These are phyloP conservation scores for Rosa lucieae DNA, from an alignment of 306 rosid genomes.

Conservation along the genomic window DNA sequence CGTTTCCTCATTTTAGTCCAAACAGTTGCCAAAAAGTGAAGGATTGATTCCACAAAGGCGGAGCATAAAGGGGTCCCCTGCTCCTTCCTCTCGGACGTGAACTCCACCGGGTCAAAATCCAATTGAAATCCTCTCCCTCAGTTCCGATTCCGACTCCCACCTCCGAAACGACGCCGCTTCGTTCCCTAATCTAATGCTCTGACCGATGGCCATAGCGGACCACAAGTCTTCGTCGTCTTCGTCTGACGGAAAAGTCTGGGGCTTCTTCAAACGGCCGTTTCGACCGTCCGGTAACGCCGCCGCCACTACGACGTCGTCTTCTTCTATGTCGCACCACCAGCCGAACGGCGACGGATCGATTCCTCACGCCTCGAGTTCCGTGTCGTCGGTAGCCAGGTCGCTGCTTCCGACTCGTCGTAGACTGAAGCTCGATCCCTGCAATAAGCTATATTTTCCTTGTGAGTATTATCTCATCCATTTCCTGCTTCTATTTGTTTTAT, in stretches of 20 bases:
- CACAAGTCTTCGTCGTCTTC: conserved; percentile 64
- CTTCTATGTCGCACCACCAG: conserved; percentile 29
- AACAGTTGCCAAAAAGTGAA: not conserved
- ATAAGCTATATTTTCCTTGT: conserved; percentile 95
- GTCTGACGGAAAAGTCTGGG: conserved; percentile 87
- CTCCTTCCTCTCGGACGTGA: conserved; percentile 30
- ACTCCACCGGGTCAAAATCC: conserved; percentile 28
- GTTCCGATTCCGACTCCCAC: conserved; percentile 24
- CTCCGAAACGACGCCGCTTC: not conserved
- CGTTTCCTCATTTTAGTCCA: not conserved
- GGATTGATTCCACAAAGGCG: conserved; percentile 1
- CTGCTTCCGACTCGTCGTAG: conserved; percentile 91
- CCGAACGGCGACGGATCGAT: conserved; percentile 55
- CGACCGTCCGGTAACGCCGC: conserved; percentile 42
- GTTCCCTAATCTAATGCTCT: conserved; percentile 27
- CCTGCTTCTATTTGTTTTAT: not conserved
- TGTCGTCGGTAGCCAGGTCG: conserved; percentile 90
- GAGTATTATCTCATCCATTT: conserved; percentile 18
- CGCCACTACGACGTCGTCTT: conserved; percentile 45
- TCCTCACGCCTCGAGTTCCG: conserved; percentile 57
- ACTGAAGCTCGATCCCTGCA: conserved; percentile 94
- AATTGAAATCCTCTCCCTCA: conserved; percentile 25
- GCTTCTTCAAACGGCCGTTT: conserved; percentile 81
- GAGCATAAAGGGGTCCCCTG: not conserved
- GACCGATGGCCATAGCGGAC: conserved; percentile 69